Evolutionary conservation across 345 rosid genomes (phyloP), one percentile per base, ranked within the genome.

Genomic region (Moricandia moricandioides): DNA sequence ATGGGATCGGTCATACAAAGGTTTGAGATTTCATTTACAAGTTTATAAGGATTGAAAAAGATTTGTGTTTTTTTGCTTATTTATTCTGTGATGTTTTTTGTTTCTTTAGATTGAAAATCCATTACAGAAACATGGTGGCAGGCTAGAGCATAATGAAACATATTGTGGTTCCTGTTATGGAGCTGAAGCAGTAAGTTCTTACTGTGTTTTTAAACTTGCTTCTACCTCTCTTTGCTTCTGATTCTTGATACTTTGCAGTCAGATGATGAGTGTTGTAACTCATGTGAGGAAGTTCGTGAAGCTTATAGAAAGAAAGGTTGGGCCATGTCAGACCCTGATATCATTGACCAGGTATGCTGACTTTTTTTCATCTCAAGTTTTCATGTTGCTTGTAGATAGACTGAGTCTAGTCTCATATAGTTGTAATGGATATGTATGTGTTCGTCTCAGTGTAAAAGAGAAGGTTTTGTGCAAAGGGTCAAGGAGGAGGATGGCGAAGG

Each of bases 101-200:
- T n/a, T n/a, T 45, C 52, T 47, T 57, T 85, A 87, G 96, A 85
- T 90, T 81, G 98, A 87, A 31, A 90, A 86, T 55, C 91, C 96
- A 63, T 83, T 92, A 73, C 96, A 95, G 83, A 82, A 86, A 81
- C 98, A 92, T 81, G 96, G 98, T 79, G 96, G 95, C 69, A 84
- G 98, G 85, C 92, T 92, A 65, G 95, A 84, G 84, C 96, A 92
- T 79, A 90, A 92, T 64, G 97, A 92, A 74, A 90, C 93, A 21
- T 92, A 88, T 40, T 89, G 98, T 73, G 95, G 97, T 57, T 92
- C 97, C 14, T 92, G 97, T 72, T 90, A 80, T 78, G 95, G 98
- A 78, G 89, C 97, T n/a, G 95, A 92, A 83, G 17, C 80, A 14
- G 98, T 92, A 83, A 54, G 89, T 54, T 14, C 56, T 18, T 47